Conservation (phyloP, 139 green algal genomes). For the Picochlorum costavermella region DNA sequence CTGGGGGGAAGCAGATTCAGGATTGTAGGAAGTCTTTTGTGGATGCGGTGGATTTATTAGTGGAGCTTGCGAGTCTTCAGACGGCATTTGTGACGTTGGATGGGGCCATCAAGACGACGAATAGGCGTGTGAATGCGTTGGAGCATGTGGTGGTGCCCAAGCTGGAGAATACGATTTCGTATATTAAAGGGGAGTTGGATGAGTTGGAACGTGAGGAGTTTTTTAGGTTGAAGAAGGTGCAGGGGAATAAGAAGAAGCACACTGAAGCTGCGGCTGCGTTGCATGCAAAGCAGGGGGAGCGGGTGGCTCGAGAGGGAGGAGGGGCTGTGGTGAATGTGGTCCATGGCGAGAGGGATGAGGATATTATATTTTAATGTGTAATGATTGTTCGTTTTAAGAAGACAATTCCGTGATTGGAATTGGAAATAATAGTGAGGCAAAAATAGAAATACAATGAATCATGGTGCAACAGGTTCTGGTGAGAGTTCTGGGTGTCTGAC, state of each 20-base stretch:
- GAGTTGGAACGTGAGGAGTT: slow-evolving; percentile 99
- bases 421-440: too few species aligned
- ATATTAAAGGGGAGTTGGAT: slow-evolving; percentile 99
- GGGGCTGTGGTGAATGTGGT: background rate
- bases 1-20: slow-evolving; percentile 90
- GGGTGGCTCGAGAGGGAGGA: background rate
- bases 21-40: slow-evolving; percentile 69
- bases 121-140: slow-evolving; percentile 95
- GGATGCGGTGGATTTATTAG: slow-evolving; percentile 76
- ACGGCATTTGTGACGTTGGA: slow-evolving; percentile 98
- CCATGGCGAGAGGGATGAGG: background rate
- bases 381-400: background rate
- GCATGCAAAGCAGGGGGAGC: slow-evolving; percentile 52
- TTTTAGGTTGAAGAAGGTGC: slow-evolving; percentile 95
- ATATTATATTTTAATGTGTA: slow-evolving; percentile 10
- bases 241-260: slow-evolving; percentile 78
- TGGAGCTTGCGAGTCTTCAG: slow-evolving; percentile 86
- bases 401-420: background rate
- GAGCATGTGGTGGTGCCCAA: slow-evolving; percentile 96
- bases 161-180: slow-evolving; percentile 97
- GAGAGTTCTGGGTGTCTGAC: background rate
- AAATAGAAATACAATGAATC: too few species aligned
- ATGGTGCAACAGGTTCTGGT: too few species aligned
- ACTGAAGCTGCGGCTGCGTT: slow-evolving; percentile 34
- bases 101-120: slow-evolving; percentile 94